Base-by-base conservation (phyloP, 306 rosid species). In the Lupinus albus region DNA sequence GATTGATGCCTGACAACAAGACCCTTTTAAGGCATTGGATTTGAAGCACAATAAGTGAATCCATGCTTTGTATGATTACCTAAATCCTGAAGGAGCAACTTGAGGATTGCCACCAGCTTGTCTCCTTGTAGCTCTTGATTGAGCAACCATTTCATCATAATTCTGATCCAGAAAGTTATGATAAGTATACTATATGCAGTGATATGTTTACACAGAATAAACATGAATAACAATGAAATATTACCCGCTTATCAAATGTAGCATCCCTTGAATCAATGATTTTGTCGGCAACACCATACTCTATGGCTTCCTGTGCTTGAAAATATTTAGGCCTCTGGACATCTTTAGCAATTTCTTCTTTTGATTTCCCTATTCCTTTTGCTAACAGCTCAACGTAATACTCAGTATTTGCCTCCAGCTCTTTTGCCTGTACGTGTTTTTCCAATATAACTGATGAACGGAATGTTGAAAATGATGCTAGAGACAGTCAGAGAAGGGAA, bases 251-350 rank as follows among this genome's bases (percentile, higher is more conserved):
- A 77, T 89, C 96, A 52, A 80, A 86, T 11, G 84, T 73, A 11
- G 4, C 0, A 63, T 84, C 95, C 25, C 52, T 68, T 0, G 83
- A 71, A 51, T 71, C 66, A 18, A 90, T 72, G 61, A 84, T 85
- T 84, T 74, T 94, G 91, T 94, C 99, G 2, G 86, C 96, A 67
- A 94, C 13, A 12, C 99, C 97, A 0, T 86, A 94, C 12, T 83
- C 96, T 68, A 94, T 81, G 47, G 99, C 95, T 17, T 85, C 92
- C 81, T 88, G 90, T 33, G 91, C 82, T 82, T 50, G 82, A 8
- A 90, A 70, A 78, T 76, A 88, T 67, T 78, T 88, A 8, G 89
- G 78, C 73, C 88, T 70, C 78, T 81, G 92, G 76, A 88, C 16
- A 6, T 94, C 99, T 74, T 85, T 82, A 14, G 81, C 17, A 56